phyloP scores from a whole-genome alignment of 2,329 filamentous ascomycete genomes.

The Moelleriella libera region DNA sequence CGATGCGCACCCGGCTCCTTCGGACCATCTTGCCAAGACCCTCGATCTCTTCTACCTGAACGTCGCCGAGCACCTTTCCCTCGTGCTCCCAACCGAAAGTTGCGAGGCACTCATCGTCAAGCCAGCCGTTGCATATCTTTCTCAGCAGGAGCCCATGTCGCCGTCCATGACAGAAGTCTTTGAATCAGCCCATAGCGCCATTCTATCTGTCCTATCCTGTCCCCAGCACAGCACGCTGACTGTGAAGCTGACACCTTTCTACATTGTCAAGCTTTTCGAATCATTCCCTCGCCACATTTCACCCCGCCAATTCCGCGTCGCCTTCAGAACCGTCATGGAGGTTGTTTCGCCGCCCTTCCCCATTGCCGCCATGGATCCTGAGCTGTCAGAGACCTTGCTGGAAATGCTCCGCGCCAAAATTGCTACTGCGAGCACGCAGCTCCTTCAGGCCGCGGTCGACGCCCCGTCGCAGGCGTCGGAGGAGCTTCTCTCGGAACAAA shows the following conservation, averaged over 20 bases:
- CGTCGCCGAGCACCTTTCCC: constrained; percentile 67
- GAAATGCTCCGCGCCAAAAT: constrained; percentile 58
- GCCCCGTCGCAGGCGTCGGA: constrained; percentile 14
- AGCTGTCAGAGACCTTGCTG: constrained; percentile 66
- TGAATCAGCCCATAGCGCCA: constrained; percentile 73
- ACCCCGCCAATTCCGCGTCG: constrained; percentile 73
- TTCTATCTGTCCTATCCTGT: constrained; percentile 66
- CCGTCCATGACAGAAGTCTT: constrained; percentile 48
- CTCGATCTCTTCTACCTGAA: constrained; percentile 86
- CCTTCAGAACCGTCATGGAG: constrained; percentile 73
- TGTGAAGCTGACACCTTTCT: constrained; percentile 61
- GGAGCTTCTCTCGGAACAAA: constrained; percentile 56
- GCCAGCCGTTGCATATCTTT: constrained; percentile 61
- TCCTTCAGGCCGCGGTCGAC: constrained; percentile 21
- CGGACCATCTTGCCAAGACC: constrained; percentile 42
- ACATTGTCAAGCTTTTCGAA: constrained; percentile 66
- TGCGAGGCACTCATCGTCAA: constrained; percentile 63
- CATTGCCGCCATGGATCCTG: constrained; percentile 57
- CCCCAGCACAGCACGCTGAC: constrained; percentile 63
- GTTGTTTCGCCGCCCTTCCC: constrained; percentile 69
- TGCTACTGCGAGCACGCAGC: constrained; percentile 33
- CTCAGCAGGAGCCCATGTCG: constrained; percentile 26
- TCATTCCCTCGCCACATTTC: constrained; percentile 71
- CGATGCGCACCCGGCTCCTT: constrained; percentile 9
- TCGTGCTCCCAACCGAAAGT: constrained; percentile 48